phyloP scores from a whole-genome alignment of 208 protist genomes.

The Spongospora subterranea region DNA sequence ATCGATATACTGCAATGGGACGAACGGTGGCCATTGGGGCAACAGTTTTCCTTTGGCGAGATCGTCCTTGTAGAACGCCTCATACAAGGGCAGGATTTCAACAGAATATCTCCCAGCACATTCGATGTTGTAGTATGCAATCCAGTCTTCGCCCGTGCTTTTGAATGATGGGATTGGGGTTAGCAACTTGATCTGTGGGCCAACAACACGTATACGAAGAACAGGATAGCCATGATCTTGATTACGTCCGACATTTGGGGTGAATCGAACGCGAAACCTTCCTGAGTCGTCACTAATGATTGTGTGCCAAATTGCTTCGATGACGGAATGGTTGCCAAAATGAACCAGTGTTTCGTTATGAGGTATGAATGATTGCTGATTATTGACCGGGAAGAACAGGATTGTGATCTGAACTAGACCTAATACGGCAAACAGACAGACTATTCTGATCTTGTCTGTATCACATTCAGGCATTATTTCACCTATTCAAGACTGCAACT shows the following conservation, averaged over 20 bases:
- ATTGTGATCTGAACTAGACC: no score
- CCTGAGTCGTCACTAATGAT: background rate
- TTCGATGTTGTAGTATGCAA: background rate
- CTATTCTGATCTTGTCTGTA: no score
- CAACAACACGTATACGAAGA: background rate
- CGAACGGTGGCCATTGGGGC: constrained; percentile 30
- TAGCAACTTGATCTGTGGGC: constrained; percentile 28
- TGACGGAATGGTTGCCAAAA: no score
- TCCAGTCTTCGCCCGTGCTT: background rate
- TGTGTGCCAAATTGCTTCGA: background rate
- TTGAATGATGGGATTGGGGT: background rate
- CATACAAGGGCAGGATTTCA: constrained; percentile 26
- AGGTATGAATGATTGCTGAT: no score
- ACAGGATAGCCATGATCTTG: background rate
- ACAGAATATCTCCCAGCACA: constrained; percentile 16
- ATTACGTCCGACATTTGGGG: background rate
- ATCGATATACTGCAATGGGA: background rate
- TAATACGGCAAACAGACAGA: no score
- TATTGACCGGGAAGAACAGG: no score
- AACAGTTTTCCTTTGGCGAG: background rate
- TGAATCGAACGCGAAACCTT: background rate
- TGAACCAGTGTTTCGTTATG: no score
- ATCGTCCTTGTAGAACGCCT: background rate
- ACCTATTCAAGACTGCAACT: no score
- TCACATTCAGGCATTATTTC: no score